Evolutionary conservation across 2,329 filamentous ascomycete species (phyloP), one percentile per base, ranked within the genome.

Genomic region (Parasarocladium wereldwijsianum): DNA sequence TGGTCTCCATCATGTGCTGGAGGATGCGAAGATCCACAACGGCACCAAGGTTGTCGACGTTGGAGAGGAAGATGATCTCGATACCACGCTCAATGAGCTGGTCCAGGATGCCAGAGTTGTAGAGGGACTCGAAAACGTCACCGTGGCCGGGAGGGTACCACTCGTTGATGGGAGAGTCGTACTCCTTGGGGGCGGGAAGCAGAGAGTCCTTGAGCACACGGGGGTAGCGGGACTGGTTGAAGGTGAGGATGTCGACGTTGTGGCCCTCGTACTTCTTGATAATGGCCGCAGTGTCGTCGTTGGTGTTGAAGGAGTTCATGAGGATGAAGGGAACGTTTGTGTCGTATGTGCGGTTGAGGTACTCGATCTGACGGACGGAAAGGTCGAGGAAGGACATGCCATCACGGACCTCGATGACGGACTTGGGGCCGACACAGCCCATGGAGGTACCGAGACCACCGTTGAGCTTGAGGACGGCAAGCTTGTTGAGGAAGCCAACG

Each of bases 221-320:
- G 44, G 90, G 90, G 68, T 96, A 98, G 48, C 86, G 75, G 40
- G 90, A 98, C 66, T 98, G 90, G 71, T 98, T 98, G 77, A 98
- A 98, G 55, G 90, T 96, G 55, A 96, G 70, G 57, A 98, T 96
- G 54, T 98, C 90, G 51, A 98, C 92, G 57, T 94, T 94, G 74
- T 98, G 90, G 40, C 90, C 90, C 66, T 98, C 87, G 64, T 96
- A 98, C 70, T 98, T 98, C 76, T 98, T 98, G 69, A 98, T 98
- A 62, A 98, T 98, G 60, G 84, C 85, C 39, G 86, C 85, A 30
- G 90, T 98, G 54, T 98, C 90, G 48, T 87, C 75, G 57, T 98
- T 86, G 54, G 90, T 98, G 74, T 98, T 98, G 81, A 98, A 98
- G 33, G 90, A 96, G 77, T 98, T 98, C 90, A 98, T 98, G 46